Conservation (phyloP, 1,139 yeast species). For the Hemisphaericaspora xylanilytica region DNA sequence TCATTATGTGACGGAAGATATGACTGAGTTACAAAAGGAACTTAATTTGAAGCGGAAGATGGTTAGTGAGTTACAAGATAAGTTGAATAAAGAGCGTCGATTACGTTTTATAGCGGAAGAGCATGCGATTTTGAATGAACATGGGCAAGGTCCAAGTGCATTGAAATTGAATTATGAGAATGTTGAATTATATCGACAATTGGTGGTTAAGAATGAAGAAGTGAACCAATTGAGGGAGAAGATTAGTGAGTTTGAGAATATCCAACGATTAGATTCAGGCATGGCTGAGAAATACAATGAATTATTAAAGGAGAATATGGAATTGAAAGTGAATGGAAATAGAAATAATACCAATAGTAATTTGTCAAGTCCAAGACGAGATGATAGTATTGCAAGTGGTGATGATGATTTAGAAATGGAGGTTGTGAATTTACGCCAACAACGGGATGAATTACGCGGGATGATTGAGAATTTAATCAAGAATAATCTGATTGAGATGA, state of each 20-base stretch:
- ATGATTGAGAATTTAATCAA: constrained; percentile 42
- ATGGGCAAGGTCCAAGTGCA: constrained; percentile 53
- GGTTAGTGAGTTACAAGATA: constrained; percentile 53
- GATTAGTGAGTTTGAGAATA: constrained; percentile 30
- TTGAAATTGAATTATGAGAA: constrained; percentile 58
- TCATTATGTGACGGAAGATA: constrained; percentile 13
- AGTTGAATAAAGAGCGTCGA: constrained; percentile 61
- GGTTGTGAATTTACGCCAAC: constrained; percentile 41
- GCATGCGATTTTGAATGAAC: constrained; percentile 55
- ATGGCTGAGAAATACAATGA: constrained; percentile 39
- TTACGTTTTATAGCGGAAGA: constrained; percentile 70
- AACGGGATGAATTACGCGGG: constrained; percentile 59
- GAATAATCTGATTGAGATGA: constrained; percentile 36
- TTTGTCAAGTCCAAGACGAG: not conserved
- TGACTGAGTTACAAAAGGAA: constrained; percentile 25
- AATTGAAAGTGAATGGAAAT: constrained; percentile 28
- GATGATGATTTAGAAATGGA: constrained; percentile 15
- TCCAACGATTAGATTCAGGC: constrained; percentile 17
- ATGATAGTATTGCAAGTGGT: not conserved
- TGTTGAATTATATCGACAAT: constrained; percentile 47
- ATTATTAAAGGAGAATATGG: constrained; percentile 40
- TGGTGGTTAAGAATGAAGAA: constrained; percentile 47
- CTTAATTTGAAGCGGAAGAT: constrained; percentile 43
- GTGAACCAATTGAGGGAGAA: constrained; percentile 44
- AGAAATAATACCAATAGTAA: too few species aligned